A percentile compares a stretch with the other conserved stretches of the same genome.
Conservation (phyloP, 768 basidiomycete species). For the Leccinum rimulosum region DNA sequence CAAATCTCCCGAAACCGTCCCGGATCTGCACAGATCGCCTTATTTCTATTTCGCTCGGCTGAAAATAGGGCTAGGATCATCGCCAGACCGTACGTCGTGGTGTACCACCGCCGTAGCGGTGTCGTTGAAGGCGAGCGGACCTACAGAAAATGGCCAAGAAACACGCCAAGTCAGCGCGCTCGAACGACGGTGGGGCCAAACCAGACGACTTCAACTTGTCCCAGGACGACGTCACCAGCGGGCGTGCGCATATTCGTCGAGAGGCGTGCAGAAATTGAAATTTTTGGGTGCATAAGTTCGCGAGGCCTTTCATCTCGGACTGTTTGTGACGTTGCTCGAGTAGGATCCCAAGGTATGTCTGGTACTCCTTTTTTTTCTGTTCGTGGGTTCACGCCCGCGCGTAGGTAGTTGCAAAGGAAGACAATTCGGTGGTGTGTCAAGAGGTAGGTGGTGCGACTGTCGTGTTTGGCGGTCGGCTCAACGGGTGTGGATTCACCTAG, state of each 20-base stretch:
- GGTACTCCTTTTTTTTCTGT: too few species aligned
- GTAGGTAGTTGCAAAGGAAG: slow-evolving; percentile 59
- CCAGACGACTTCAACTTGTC: slow-evolving; percentile 5
- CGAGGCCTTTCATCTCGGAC: slow-evolving; percentile 42
- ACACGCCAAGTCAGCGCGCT: slow-evolving; percentile 9
- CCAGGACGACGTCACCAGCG: slow-evolving; percentile 28
- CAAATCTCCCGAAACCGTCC: slow-evolving; percentile 61
- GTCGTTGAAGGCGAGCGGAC: neutral
- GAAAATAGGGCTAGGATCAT: too few species aligned
- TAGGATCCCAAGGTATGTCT: slow-evolving; percentile 61
- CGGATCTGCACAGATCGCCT: slow-evolving; percentile 63
- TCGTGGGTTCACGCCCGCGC: neutral
- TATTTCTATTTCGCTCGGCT: neutral
- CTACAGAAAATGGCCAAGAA: slow-evolving; percentile 23
- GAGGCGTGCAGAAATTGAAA: slow-evolving; percentile 22
- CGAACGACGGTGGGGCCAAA: neutral
- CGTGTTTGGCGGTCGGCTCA: neutral
- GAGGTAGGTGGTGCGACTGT: slow-evolving; percentile 47
- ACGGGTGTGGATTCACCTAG: slow-evolving; percentile 28
- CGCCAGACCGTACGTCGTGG: neutral
- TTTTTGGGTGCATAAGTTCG: slow-evolving; percentile 51
- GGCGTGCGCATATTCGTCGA: slow-evolving; percentile 28
- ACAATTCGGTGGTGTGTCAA: slow-evolving; percentile 68
- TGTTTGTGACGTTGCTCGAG: slow-evolving; percentile 71
- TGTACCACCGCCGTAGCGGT: too few species aligned